Evolutionary conservation across 345 rosid genomes (phyloP).

Genomic region (Citrus cavaleriei): DNA sequence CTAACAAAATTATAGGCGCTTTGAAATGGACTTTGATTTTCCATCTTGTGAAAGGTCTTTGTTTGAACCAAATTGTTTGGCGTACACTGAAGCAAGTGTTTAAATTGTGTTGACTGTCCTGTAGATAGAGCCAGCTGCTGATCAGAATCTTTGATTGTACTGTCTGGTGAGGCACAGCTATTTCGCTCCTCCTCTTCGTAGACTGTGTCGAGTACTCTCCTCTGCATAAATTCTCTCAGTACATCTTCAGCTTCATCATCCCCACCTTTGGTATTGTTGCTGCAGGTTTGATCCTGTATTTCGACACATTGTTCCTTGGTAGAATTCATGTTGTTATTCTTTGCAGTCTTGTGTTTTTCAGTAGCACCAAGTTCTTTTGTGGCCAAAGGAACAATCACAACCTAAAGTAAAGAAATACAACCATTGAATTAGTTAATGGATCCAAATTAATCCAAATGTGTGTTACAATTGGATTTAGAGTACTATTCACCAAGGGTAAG

Average conservation of each 20-base stretch:
- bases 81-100: conserved; percentile 17
- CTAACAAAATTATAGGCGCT: conserved; percentile 6
- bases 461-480: background rate
- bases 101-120: conserved; percentile 14
- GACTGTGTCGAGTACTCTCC: conserved; percentile 25
- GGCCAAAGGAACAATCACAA: conserved; percentile 20
- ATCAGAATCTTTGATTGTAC: background rate
- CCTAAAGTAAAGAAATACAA: background rate
- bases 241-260: conserved; percentile 6
- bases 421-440: background rate
- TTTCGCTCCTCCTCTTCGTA: conserved; percentile 26
- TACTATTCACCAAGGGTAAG: conserved; percentile 24
- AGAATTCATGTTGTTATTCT: background rate
- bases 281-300: conserved; percentile 5
- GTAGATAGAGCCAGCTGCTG: conserved; percentile 9
- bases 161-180: conserved; percentile 13
- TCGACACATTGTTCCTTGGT: background rate
- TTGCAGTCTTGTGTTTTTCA: conserved; percentile 8
- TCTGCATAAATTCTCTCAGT: conserved; percentile 30
- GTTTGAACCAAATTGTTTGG: conserved; percentile 14
- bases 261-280: background rate
- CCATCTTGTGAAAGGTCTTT: conserved; percentile 16
- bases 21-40: conserved; percentile 1
- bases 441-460: background rate
- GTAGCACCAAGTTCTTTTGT: conserved; percentile 1